Evolutionary conservation across 1,284 basidiomycete species (phyloP), one percentile per base, ranked within the genome.

Genomic region (Serendipita sp.): DNA sequence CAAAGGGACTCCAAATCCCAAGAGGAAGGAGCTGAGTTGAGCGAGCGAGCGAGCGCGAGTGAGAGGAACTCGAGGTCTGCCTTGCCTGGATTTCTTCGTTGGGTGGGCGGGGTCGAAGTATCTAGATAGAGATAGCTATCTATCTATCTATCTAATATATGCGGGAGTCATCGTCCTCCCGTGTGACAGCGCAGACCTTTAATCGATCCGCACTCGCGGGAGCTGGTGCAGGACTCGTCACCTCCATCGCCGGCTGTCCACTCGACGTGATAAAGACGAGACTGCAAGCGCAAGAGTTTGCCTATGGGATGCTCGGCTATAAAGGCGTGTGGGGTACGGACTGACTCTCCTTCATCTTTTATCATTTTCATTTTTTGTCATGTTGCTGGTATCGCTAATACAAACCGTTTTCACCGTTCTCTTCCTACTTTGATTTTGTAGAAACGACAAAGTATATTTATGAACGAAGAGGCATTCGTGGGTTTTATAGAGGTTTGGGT

Each of bases 201-300:
- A 58, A 58, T 58, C 53, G 53, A n/a, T 65, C 64, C 17, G 53
- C 62, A 30, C 58, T 68, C 62, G 88, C 88, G 75, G 88, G 88
- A 66, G 88, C 88, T 66, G 87, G 87, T 61, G 85, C 88, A 63
- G 95, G 95, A 65, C 80, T 99, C 65, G 88, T 94, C 67, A 88
- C 91, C 62, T 92, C 89, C 72, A 81, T 99, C 67, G 90, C 93
- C 64, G 99, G 95, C 6, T 99, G 96, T 73, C 95, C 95, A 4
- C 80, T 99, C 64, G 95, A 99, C 73, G 95, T 99, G 53, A 81
- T 99, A 74, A 99, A 99, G 79, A 99, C 95, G 0, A 91, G 91
- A 67, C 76, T 99, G 50, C 95, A 99, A 76, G 95, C 96, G 17
- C 92, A 96, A 73, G 79, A 82, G 64, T 77, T 79, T 29, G 74